Evolutionary conservation across 192 early-diverging fungal species (phyloP), one percentile per base, ranked within the genome.

Genomic region (Mycoemilia scoparia): DNA sequence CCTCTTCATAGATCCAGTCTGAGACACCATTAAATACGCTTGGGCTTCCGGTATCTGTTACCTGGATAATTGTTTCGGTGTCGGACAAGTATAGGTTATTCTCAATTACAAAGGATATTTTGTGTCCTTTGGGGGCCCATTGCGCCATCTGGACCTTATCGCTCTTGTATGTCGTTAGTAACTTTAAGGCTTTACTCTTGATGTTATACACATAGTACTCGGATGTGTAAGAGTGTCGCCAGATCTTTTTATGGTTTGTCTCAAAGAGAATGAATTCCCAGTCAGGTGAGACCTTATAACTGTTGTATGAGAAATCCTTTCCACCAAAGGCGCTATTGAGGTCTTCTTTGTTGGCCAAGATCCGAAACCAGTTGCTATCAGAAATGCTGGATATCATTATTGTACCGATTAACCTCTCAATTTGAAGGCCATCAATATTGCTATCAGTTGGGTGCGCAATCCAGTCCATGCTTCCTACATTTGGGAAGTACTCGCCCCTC

Each of bases 1-100:
- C 92, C 49, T 97, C 93, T 53, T 95, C 89, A 39, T 97, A 97
- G 0, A 92, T 88, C 92, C 92, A 97, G 55, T 97, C 92, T n/a
- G 87, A 74, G 5, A 93, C 65, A 5, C 89, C 92, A 46, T 95
- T 95, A 42, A 90, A 80, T 13, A 92, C 67, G 16, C 60, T 67
- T 20, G 56, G 57, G 16, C 76, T 75, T 9, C 89, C 87, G 50
- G 93, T 89, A 31, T 60, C 69, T 1, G 92, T 97, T 20, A 95
- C 60, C 26, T 73, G 74, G 27, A 69, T 68, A 35, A 85, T 76
- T 10, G 62, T 51, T 32, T 23, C 24, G 43, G 79, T 51, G 43
- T 86, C 75, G 2, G 74, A 80, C 12, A 90, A 64, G 52, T 77
- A 84, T 5, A 97, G 21, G 43, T 97, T 72, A 52, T 95, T 92